Evolutionary conservation across 106 monocot genomes (phyloP), one percentile per base, ranked within the genome.

Genomic region (Dactylorhiza incarnata): DNA sequence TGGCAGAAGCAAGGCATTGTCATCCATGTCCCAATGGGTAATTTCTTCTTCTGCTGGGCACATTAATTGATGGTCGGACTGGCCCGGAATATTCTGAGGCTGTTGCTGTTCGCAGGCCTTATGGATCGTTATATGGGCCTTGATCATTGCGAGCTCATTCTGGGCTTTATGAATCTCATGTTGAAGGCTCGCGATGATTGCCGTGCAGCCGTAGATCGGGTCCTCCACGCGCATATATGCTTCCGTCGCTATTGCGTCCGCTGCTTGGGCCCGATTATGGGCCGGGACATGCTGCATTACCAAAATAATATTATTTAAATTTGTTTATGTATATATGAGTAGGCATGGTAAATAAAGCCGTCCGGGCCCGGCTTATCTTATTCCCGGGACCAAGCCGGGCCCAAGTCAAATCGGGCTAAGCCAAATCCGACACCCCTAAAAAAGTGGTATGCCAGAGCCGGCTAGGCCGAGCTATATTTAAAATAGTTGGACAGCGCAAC

Each of bases 201-300:
- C 82, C 0, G 76, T 80, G 62, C 81, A 61, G 43, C 91, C 91
- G 58, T 87, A 80, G 16, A 91, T 80, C 4, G 86, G 91, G 55
- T 91, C 84, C 11, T 65, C 76, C 16, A 86, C 78, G 1, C 88
- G 79, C 85, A 79, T 82, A 46, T 86, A 79, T 14, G 91, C 91
- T 74, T 91, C 91, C 50, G 56, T 71, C 3, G 86, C 61, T 5
- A 91, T 72, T n/a, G 85, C 70, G 17, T 91, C 82, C 9, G 88
- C 91, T 9, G 88, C 87, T 3, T 79, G 50, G 3, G 47, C 62
- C 0, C 86, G 68, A 43, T 80, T 22, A 5, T 86, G 24, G 3
- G 15, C 74, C 2, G 85, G 85, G 8, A 88, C 50, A 56, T 77
- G 79, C 87, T 91, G 76, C 37, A 52, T 25, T 4, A 49, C 7